phyloP scores from a whole-genome alignment of 129 eudicot species.

The Centaurea solstitialis region DNA sequence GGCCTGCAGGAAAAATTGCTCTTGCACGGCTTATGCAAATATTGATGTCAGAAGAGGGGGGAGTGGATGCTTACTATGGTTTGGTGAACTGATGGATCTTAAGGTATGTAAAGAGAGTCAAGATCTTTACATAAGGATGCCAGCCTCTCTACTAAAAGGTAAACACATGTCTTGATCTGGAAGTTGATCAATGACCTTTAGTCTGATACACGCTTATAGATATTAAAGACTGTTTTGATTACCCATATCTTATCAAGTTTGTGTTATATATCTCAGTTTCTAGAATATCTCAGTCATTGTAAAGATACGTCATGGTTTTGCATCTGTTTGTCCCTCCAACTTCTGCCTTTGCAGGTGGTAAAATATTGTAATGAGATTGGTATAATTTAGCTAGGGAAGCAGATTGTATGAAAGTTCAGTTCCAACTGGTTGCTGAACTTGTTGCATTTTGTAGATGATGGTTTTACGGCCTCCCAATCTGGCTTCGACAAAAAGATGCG shows the following conservation, averaged over 20 bases:
- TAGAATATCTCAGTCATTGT: neutral
- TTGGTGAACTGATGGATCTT: neutral
- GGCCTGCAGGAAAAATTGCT: neutral
- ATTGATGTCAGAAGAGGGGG: neutral
- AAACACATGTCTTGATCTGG: neutral
- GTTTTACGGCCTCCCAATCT: neutral
- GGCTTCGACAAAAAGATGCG: neutral
- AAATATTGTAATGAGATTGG: neutral
- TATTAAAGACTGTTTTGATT: too few species aligned
- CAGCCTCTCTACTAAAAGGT: neutral
- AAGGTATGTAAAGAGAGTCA: neutral
- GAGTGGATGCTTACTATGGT: neutral
- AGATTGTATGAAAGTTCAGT: neutral
- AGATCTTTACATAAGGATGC: neutral
- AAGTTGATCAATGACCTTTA: neutral
- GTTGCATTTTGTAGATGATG: conserved; percentile 5
- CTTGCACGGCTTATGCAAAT: conserved; percentile 3
- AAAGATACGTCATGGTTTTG: neutral
- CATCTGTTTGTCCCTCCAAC: neutral
- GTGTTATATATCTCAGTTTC: neutral
- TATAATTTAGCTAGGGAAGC: neutral
- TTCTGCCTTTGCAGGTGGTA: neutral
- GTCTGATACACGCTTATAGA: neutral
- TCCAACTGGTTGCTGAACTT: neutral
- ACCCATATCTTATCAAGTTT: neutral